phyloP scores from a whole-genome alignment of 1,284 basidiomycete genomes.

The Tilletiopsis washingtonensis region DNA sequence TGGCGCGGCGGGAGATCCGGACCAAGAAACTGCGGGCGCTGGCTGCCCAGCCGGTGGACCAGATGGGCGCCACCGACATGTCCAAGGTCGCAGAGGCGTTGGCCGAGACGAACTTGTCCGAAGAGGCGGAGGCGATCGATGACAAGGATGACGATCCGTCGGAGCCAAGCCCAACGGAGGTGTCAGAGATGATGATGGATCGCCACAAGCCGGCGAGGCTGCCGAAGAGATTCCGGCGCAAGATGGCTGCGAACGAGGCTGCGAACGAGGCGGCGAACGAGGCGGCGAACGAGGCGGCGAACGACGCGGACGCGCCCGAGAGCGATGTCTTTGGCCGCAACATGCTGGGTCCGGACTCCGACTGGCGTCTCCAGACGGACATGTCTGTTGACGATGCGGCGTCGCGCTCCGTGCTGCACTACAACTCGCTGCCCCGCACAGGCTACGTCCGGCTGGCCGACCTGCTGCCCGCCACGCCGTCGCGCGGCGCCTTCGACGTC shows the following conservation, averaged over 20 bases:
- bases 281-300: too few relatives aligned
- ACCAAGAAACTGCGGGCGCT: constrained; percentile 3
- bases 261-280: too few relatives aligned
- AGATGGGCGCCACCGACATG: not conserved
- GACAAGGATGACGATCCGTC: constrained; percentile 5
- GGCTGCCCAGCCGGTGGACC: constrained; percentile 1
- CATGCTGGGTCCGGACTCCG: too few relatives aligned
- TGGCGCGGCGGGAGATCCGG: not conserved
- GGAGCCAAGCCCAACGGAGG: too few relatives aligned
- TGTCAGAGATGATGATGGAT: too few relatives aligned
- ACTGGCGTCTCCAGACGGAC: too few relatives aligned
- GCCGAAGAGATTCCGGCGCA: too few relatives aligned
- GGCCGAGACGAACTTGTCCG: constrained; percentile 12
- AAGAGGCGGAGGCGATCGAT: constrained; percentile 9
- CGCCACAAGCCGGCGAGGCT: too few relatives aligned
- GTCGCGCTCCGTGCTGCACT: not conserved
- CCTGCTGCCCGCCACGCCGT: constrained; percentile 71
- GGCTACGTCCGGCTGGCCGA: constrained; percentile 66
- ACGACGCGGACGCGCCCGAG: too few relatives aligned
- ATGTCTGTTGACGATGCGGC: too few relatives aligned
- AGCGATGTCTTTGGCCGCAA: too few relatives aligned
- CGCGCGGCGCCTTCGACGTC: constrained; percentile 83
- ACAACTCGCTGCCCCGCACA: not conserved
- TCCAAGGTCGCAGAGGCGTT: constrained; percentile 12
- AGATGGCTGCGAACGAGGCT: too few relatives aligned